Evolutionary conservation across 192 early-diverging fungal genomes (phyloP).

Genomic region (Dissophora globulifera): DNA sequence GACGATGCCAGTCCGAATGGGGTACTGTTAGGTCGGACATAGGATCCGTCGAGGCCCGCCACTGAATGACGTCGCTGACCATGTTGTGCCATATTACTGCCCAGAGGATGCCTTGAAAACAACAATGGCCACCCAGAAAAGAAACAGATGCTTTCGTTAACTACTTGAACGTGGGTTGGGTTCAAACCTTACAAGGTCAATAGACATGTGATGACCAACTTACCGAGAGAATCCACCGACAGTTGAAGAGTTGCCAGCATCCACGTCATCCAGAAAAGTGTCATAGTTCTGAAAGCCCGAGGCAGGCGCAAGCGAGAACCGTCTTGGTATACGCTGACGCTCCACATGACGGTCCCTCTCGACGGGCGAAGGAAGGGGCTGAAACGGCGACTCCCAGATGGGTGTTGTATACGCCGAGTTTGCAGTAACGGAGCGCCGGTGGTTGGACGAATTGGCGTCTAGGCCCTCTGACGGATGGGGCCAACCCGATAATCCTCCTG

Average conservation of each 20-base stretch:
- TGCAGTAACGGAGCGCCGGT: conserved; percentile 39
- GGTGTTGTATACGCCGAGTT: conserved; percentile 12
- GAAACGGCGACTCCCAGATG: conserved; percentile 40
- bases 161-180: conserved; percentile 1
- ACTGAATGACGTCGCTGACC: conserved; percentile 62
- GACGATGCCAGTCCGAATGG: conserved; percentile 47
- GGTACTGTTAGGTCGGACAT: conserved; percentile 33
- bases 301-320: conserved; percentile 33
- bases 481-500: too few relatives aligned
- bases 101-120: conserved; percentile 9
- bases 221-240: conserved; percentile 13
- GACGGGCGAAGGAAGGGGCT: conserved; percentile 1
- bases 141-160: neutral
- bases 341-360: conserved; percentile 26
- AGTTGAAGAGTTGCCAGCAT: conserved; percentile 12
- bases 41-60: conserved; percentile 54
- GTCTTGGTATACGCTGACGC: conserved; percentile 14
- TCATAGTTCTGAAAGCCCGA: conserved; percentile 27
- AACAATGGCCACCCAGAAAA: neutral
- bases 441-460: too few relatives aligned
- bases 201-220: neutral
- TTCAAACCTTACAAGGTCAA: conserved; percentile 6
- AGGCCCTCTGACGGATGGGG: too few relatives aligned
- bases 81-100: conserved; percentile 12
- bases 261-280: conserved; percentile 19